These are phyloP conservation scores for Purpureocillium takamizusanense DNA, from an alignment of 2,329 filamentous ascomycete genomes.

Conservation along the genomic window DNA sequence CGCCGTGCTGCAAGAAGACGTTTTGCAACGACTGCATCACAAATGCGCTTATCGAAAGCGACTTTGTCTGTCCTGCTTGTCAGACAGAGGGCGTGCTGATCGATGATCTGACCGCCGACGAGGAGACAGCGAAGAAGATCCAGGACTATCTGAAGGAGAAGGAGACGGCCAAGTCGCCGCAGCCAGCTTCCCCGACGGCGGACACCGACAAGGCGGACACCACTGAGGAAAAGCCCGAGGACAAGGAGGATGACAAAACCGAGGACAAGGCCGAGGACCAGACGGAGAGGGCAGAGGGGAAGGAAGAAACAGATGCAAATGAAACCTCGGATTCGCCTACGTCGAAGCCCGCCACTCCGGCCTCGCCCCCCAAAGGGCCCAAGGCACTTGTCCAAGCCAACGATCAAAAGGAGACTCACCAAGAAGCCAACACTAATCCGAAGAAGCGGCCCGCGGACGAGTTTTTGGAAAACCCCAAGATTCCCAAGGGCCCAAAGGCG, in stretches of 20 bases:
- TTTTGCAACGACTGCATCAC: constrained; percentile 99
- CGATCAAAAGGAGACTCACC: constrained; percentile 19
- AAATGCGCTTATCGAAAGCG: constrained; percentile 95
- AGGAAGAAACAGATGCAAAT: constrained; percentile 11
- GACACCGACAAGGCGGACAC: constrained; percentile 33
- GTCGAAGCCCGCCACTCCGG: constrained; percentile 11
- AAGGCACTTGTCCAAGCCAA: constrained; percentile 19
- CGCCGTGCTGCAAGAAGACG: constrained; percentile 94
- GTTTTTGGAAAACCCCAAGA: constrained; percentile 52
- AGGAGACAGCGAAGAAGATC: constrained; percentile 69
- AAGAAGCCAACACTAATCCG: constrained; percentile 24
- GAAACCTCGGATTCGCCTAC: constrained; percentile 27
- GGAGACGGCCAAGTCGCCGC: constrained; percentile 31
- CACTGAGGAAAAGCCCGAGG: constrained; percentile 29
- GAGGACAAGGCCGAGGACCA: constrained; percentile 9
- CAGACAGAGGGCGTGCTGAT: constrained; percentile 84
- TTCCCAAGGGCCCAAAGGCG: constrained; percentile 56
- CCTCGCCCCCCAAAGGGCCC: constrained; percentile 19
- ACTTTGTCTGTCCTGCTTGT: constrained; percentile 92
- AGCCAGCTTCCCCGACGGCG: constrained; percentile 18
- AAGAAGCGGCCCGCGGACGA: constrained; percentile 84
- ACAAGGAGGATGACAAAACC: constrained; percentile 18
- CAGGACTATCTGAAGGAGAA: constrained; percentile 60
- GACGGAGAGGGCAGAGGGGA: background rate
- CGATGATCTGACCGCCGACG: constrained; percentile 80